A percentile compares a stretch with the other conserved stretches of the same genome.
These are phyloP conservation scores for Pneumocystis canis DNA, from an alignment of 1,139 yeast species.

Conservation along the genomic window DNA sequence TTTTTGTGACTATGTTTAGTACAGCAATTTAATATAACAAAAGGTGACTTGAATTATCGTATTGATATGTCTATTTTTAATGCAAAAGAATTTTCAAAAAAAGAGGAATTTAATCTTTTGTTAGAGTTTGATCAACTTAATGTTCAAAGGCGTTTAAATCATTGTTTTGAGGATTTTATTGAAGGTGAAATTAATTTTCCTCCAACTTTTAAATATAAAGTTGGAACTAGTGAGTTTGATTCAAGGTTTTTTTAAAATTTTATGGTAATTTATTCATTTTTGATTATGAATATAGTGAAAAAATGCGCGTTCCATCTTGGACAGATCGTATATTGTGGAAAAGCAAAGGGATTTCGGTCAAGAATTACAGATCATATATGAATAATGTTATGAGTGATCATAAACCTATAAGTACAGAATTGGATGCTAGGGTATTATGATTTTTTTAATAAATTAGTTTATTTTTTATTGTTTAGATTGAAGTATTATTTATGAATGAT, in stretches of 20 bases:
- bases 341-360: neutral
- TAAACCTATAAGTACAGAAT: constrained; percentile 50
- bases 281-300: constrained; percentile 28
- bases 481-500: constrained; percentile 5
- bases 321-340: constrained; percentile 44
- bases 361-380: constrained; percentile 18
- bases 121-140: constrained; percentile 46
- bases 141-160: constrained; percentile 38
- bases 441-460: neutral
- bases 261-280: constrained; percentile 18
- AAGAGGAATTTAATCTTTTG: constrained; percentile 34
- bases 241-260: constrained; percentile 2
- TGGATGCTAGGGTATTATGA: constrained; percentile 19
- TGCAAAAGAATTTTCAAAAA: constrained; percentile 32
- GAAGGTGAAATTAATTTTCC: constrained; percentile 53
- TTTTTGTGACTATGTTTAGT: neutral
- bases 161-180: constrained; percentile 44
- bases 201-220: constrained; percentile 56
- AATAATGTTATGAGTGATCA: constrained; percentile 51
- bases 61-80: constrained; percentile 33
- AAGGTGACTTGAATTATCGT: constrained; percentile 59
- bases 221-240: constrained; percentile 19
- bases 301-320: constrained; percentile 59
- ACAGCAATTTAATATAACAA: constrained; percentile 20
- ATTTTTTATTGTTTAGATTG: constrained; percentile 3